These are phyloP conservation scores for Macrolepiota fuliginosa DNA, from an alignment of 768 basidiomycete species.

Conservation along the genomic window DNA sequence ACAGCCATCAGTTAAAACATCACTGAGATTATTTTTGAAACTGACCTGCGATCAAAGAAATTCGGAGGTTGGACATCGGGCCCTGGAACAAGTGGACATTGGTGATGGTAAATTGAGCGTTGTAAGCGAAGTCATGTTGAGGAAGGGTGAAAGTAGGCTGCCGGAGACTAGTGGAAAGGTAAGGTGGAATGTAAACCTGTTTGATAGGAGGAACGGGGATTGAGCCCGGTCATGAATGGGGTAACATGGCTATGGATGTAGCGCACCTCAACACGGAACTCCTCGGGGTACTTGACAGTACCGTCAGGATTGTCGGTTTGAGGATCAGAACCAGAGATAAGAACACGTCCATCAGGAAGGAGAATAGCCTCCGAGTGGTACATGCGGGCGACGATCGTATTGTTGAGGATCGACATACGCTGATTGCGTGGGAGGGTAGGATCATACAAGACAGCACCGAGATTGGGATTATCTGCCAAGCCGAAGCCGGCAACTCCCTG, in stretches of 20 bases:
- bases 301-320: constrained; percentile 44
- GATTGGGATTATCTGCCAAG: constrained; percentile 60
- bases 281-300: constrained; percentile 58
- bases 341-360: constrained; percentile 70
- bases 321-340: constrained; percentile 78
- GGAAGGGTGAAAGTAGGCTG: constrained; percentile 64
- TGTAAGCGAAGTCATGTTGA: constrained; percentile 62
- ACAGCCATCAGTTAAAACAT: constrained; percentile 3
- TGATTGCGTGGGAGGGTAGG: constrained; percentile 55
- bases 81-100: constrained; percentile 45
- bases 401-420: constrained; percentile 64
- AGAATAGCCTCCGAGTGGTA: constrained; percentile 79
- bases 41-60: constrained; percentile 67
- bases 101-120: constrained; percentile 50
- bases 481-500: constrained; percentile 76
- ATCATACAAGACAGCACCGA: constrained; percentile 67
- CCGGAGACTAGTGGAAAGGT: constrained; percentile 58
- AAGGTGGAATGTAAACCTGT: constrained; percentile 84
- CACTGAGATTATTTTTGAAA: constrained; percentile 1
- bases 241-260: neutral
- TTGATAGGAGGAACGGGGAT: constrained; percentile 14
- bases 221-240: neutral
- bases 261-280: constrained; percentile 61
- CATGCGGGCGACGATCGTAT: constrained; percentile 69
- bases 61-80: constrained; percentile 40